Conservation (phyloP, 208 protist genomes). For the Crithidia sp. region DNA sequence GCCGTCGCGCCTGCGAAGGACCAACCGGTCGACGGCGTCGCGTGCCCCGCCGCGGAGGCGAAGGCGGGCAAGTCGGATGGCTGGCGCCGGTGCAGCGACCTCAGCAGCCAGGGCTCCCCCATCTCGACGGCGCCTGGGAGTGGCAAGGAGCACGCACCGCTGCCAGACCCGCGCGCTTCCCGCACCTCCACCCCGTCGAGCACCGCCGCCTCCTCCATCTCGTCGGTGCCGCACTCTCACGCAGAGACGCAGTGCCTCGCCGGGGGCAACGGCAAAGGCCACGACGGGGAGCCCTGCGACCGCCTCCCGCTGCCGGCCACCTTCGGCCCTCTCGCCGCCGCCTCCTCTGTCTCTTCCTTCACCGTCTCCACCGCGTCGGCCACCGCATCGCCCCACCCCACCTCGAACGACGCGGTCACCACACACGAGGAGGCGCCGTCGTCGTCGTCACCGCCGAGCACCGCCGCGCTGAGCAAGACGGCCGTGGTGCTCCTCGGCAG, state of each 20-base stretch:
- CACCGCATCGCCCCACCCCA: slow-evolving; percentile 4
- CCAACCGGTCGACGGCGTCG: no score
- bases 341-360: slow-evolving; percentile 12
- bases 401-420: not conserved
- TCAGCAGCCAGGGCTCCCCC: no score
- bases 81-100: not conserved
- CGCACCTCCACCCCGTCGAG: not conserved
- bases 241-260: slow-evolving; percentile 24
- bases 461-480: not conserved
- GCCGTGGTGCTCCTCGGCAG: not conserved
- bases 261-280: not conserved
- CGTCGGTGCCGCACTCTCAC: slow-evolving; percentile 7
- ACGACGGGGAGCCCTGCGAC: not conserved
- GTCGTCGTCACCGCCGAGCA: not conserved
- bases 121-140: no score
- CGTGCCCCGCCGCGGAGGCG: no score
- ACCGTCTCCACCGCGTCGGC: slow-evolving; percentile 12
- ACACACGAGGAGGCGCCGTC: not conserved
- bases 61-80: not conserved
- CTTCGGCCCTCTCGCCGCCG: not conserved
- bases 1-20: not conserved
- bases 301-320: slow-evolving; percentile 13
- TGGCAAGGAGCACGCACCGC: no score
- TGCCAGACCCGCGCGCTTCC: no score
- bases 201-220: not conserved